Conservation (phyloP, 2,329 filamentous ascomycete genomes). For the Sporothrix brasiliensis region DNA sequence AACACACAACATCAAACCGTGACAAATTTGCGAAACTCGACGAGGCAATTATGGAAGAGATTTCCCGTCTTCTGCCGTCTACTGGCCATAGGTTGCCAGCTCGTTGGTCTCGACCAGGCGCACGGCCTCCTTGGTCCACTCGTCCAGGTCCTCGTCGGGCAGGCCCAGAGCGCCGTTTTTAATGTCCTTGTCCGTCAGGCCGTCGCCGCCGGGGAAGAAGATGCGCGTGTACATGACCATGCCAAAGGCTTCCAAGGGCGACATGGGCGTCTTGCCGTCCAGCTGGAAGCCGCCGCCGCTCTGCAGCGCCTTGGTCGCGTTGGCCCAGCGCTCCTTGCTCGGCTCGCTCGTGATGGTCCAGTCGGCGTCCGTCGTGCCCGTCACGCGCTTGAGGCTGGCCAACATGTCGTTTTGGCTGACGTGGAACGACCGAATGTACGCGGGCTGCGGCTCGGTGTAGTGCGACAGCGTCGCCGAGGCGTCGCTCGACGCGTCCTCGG, state of each 20-base stretch:
- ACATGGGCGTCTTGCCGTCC: constrained; percentile 45
- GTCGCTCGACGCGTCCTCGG: constrained; percentile 22
- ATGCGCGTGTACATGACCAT: constrained; percentile 58
- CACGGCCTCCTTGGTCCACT: constrained; percentile 34
- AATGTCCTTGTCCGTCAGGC: constrained; percentile 52
- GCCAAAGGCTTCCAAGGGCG: constrained; percentile 47
- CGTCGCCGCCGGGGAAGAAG: constrained; percentile 55
- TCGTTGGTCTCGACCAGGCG: constrained; percentile 24
- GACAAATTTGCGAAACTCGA: background rate
- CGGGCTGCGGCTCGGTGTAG: constrained; percentile 26
- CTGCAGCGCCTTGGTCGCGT: constrained; percentile 50
- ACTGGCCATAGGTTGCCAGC: constrained; percentile 29
- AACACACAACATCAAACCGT: background rate
- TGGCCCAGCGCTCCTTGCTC: constrained; percentile 51
- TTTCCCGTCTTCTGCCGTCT: background rate
- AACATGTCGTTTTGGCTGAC: constrained; percentile 68
- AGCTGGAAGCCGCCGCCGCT: constrained; percentile 25
- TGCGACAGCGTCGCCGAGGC: constrained; percentile 30
- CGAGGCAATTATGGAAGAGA: background rate
- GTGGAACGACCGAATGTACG: constrained; percentile 60
- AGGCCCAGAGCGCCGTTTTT: constrained; percentile 51
- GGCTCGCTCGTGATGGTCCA: constrained; percentile 60
- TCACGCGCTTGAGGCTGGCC: constrained; percentile 60
- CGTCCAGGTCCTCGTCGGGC: constrained; percentile 37
- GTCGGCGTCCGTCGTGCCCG: constrained; percentile 59